Conservation (phyloP, 306 rosid genomes). For the Betula pendula region DNA sequence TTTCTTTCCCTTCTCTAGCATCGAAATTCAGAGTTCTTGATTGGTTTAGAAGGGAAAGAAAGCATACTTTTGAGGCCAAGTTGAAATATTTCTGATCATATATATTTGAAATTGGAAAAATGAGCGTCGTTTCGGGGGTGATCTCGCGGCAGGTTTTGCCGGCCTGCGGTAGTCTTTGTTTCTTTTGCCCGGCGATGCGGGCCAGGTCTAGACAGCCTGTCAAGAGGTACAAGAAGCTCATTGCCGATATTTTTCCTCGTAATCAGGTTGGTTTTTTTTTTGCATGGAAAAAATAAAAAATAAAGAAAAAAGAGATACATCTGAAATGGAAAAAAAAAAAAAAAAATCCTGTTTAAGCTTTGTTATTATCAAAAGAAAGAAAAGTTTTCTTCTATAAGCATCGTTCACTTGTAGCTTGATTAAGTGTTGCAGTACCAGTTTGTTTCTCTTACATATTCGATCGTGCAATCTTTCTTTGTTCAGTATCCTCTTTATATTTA, state of each 20-base stretch:
- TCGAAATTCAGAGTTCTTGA: constrained; percentile 26
- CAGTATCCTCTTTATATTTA: constrained; percentile 2
- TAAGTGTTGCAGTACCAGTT: constrained; percentile 8
- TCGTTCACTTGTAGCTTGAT: constrained; percentile 9
- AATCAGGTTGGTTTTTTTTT: constrained; percentile 62
- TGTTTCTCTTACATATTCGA: background rate
- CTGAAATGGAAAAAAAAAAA: too few relatives aligned
- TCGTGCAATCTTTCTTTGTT: constrained; percentile 15
- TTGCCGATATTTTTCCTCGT: constrained; percentile 89
- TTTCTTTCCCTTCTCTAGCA: constrained; percentile 68
- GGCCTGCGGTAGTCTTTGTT: constrained; percentile 82
- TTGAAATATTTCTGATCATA: constrained; percentile 1
- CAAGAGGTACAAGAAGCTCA: constrained; percentile 98
- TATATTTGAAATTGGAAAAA: constrained; percentile 24
- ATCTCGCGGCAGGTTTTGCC: constrained; percentile 93
- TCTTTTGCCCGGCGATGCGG: constrained; percentile 88
- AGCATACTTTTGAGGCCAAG: constrained; percentile 30
- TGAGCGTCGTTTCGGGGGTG: constrained; percentile 74
- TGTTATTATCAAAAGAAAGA: too few relatives aligned
- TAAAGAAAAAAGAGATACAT: too few relatives aligned
- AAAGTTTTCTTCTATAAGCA: too few relatives aligned
- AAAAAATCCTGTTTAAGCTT: too few relatives aligned
- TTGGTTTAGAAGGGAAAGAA: constrained; percentile 64
- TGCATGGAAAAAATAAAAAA: too few relatives aligned
- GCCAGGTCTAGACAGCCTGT: constrained; percentile 97